A percentile compares a stretch with the other conserved stretches of the same genome.
Evolutionary conservation across 768 basidiomycete species (phyloP).

Genomic region (Amanita thiersii): DNA sequence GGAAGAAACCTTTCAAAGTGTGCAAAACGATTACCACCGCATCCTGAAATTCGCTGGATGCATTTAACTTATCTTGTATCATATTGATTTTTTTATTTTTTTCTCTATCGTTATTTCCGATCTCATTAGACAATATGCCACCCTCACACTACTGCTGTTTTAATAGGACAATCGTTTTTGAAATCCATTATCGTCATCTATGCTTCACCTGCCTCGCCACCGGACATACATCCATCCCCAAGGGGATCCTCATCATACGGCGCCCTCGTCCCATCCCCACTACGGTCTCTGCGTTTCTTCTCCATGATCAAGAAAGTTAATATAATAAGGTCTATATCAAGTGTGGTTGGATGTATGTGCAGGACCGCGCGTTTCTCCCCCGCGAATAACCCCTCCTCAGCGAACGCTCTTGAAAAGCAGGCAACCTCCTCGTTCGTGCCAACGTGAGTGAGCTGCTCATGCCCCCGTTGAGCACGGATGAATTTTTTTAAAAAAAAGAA

Average conservation of each 20-base stretch:
- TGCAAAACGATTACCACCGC: slow-evolving; percentile 77
- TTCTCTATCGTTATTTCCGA: slow-evolving; percentile 1
- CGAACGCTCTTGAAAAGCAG: slow-evolving; percentile 23
- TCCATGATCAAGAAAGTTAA: slow-evolving; percentile 50
- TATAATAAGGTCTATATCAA: slow-evolving; percentile 45
- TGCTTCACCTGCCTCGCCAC: slow-evolving; percentile 15
- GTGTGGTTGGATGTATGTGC: slow-evolving; percentile 34
- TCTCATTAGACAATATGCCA: neutral
- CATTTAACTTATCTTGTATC: neutral
- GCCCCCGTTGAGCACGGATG: neutral
- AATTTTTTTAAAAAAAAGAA: too few species aligned
- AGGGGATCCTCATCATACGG: slow-evolving; percentile 28
- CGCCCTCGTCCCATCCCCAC: slow-evolving; percentile 20
- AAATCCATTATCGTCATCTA: neutral
- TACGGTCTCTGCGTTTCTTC: slow-evolving; percentile 38
- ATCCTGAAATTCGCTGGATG: slow-evolving; percentile 35
- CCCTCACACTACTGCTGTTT: neutral
- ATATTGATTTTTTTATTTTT: neutral
- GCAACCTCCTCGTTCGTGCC: slow-evolving; percentile 34
- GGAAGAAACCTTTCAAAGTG: slow-evolving; percentile 87
- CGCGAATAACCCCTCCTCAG: slow-evolving; percentile 37
- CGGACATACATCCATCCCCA: slow-evolving; percentile 28
- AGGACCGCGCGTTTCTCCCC: slow-evolving; percentile 40
- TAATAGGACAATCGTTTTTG: neutral
- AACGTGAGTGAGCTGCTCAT: slow-evolving; percentile 28